These are phyloP conservation scores for Parmelia sp. DNA, from an alignment of 495 filamentous ascomycete genomes.

Conservation along the genomic window DNA sequence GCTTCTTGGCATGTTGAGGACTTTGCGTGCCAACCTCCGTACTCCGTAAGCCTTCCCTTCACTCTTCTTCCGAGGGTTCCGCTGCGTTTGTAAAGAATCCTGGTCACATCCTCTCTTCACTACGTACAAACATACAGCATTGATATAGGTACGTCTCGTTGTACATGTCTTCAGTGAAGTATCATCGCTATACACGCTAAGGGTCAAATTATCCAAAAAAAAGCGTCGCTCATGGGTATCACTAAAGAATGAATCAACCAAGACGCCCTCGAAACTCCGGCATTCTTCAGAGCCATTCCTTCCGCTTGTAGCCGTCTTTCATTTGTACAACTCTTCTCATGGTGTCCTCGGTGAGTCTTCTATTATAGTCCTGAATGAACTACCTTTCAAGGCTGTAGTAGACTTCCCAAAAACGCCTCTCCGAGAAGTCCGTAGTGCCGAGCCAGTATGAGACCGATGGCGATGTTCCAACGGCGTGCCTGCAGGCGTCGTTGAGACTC, in stretches of 20 bases:
- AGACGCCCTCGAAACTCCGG: neutral
- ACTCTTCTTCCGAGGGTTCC: too few relatives aligned
- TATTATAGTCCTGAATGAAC: conserved; percentile 22
- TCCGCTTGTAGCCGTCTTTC: neutral
- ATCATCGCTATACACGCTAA: neutral
- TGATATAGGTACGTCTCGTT: neutral
- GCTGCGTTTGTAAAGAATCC: too few relatives aligned
- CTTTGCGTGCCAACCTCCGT: too few relatives aligned
- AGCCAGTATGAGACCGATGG: conserved; percentile 20
- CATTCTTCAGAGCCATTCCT: neutral
- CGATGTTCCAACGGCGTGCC: conserved; percentile 24
- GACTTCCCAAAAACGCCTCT: conserved; percentile 23
- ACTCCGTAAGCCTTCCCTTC: too few relatives aligned
- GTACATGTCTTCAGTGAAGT: neutral
- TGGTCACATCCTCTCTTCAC: too few relatives aligned
- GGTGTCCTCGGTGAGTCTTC: conserved; percentile 22
- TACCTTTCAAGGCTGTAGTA: conserved; percentile 10
- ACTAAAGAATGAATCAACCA: neutral
- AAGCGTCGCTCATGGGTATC: neutral
- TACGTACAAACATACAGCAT: neutral
- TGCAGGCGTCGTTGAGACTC: conserved; percentile 48
- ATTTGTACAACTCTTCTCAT: neutral
- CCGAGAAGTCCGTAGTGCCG: conserved; percentile 12
- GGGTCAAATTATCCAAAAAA: neutral
- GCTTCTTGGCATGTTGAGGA: too few relatives aligned